Base-by-base conservation (phyloP, 768 basidiomycete genomes). In the Lentinula guzmanii region DNA sequence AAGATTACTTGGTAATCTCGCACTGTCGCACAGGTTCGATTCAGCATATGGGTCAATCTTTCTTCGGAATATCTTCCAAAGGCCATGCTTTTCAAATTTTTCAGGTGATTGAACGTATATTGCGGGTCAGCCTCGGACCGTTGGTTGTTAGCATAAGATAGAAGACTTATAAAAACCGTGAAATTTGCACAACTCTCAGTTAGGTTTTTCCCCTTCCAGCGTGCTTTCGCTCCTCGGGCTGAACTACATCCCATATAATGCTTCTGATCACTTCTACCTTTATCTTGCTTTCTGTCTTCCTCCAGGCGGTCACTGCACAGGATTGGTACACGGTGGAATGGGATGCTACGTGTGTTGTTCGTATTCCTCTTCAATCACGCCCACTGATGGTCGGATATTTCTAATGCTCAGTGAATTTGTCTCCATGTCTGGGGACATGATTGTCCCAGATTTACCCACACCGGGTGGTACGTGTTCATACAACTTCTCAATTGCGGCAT, bases 291-390 rank as follows among this genome's bases (percentile, higher is more conserved):
- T 65, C 60, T 56, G 11, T 66, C 24, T 51, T 62, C 50, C 54
- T 64, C 43, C 39, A 42, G 28, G 52, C 39, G 41, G 69, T 64
- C n/a, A 62, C 37, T 21, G 69, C 65, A 10, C 65, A 63, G 1
- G 55, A 69, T 57, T 70, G 69, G 69, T 70, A 69, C 61, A 70
- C 69, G 10, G 68, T 69, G 11, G 69, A 70, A 63, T 70, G 69
- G 69, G 65, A 69, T 58, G 69, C 65, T n/a, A 42, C 62, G 68
- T 69, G 5, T 43, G 61, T 63, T 7, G 8, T 57, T 16, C 45
- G 13, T 39, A 39, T 13, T 50, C 33, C 41, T 6, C 39, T 9
- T 6, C 6, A 52, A 11, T 5, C 1, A 33, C 41, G 8, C 11
- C 33, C 18, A 1, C 13, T 35, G 8, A 34, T 13, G 18, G 34